Evolutionary conservation across 2,329 filamentous ascomycete genomes (phyloP).

Genomic region (Nannizziopsis barbatae): DNA sequence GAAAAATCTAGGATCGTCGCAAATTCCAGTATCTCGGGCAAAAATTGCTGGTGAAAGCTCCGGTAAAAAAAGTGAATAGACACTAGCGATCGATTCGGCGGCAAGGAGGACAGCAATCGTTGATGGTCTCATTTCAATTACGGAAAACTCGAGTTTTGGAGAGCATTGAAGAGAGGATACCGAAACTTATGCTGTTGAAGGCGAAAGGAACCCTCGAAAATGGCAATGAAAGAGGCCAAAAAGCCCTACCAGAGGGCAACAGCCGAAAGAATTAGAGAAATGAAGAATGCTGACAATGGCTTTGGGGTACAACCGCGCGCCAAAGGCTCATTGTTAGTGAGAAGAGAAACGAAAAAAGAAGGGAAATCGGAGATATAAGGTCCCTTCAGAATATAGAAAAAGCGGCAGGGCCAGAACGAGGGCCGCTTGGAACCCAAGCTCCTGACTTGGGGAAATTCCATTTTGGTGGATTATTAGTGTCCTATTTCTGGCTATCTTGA

Average conservation of each 20-base stretch:
- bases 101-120: neutral
- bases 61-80: neutral
- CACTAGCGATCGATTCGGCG: conserved; percentile 1
- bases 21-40: conserved; percentile 22
- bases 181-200: neutral
- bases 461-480: neutral
- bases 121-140: conserved; percentile 1
- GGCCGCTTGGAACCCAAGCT: neutral
- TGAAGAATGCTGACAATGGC: neutral
- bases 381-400: neutral
- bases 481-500: conserved; percentile 1
- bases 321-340: neutral
- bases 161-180: neutral
- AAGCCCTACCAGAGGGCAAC: neutral
- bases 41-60: neutral
- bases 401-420: neutral
- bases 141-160: neutral
- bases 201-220: neutral
- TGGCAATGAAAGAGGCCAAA: neutral
- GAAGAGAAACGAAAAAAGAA: neutral
- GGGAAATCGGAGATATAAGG: neutral
- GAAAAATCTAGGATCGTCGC: conserved; percentile 24
- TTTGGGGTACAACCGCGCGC: neutral
- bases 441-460: neutral
- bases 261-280: neutral